A percentile compares a stretch with the other conserved stretches of the same genome.
phyloP scores from a whole-genome alignment of 1,284 basidiomycete species.

The Salmacisia buchloeana region DNA sequence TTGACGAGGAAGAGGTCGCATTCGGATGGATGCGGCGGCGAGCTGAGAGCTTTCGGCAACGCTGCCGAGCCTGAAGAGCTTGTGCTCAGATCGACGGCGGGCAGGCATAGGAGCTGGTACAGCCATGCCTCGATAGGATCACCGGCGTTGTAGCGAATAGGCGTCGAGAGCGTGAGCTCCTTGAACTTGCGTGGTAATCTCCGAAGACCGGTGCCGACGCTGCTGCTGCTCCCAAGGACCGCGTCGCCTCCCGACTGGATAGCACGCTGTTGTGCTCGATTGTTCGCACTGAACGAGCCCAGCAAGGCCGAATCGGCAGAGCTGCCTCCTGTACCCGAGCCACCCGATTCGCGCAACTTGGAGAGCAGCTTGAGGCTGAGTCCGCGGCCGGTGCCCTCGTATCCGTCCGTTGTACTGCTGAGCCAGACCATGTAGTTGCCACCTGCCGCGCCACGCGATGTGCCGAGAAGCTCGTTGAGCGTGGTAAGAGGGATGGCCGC shows the following conservation, averaged over 20 bases:
- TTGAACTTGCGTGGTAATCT: constrained; percentile 61
- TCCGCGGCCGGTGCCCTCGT: constrained; percentile 96
- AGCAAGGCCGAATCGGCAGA: constrained; percentile 1
- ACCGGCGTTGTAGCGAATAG: constrained; percentile 82
- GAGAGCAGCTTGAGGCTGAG: constrained; percentile 96
- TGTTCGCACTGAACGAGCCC: neutral
- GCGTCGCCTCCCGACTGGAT: neutral
- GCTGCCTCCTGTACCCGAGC: constrained; percentile 19
- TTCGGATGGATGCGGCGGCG: constrained; percentile 79
- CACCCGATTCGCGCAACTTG: constrained; percentile 75
- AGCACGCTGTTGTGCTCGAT: neutral
- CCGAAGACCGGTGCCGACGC: too few relatives aligned
- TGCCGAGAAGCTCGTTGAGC: constrained; percentile 88
- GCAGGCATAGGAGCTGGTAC: constrained; percentile 82
- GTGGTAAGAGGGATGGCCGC: constrained; percentile 95
- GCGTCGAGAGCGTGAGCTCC: constrained; percentile 90
- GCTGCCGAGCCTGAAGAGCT: constrained; percentile 45
- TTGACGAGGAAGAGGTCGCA: constrained; percentile 96
- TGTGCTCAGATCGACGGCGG: constrained; percentile 68
- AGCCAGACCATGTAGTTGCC: constrained; percentile 83
- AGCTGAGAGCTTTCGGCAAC: constrained; percentile 14
- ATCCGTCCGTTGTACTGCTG: constrained; percentile 97
- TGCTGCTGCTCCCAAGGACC: neutral
- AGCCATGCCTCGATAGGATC: constrained; percentile 95
- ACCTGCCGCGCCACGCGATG: constrained; percentile 43